Conservation (phyloP, 2,329 filamentous ascomycete genomes). For the Pyricularia pennisetigena region DNA sequence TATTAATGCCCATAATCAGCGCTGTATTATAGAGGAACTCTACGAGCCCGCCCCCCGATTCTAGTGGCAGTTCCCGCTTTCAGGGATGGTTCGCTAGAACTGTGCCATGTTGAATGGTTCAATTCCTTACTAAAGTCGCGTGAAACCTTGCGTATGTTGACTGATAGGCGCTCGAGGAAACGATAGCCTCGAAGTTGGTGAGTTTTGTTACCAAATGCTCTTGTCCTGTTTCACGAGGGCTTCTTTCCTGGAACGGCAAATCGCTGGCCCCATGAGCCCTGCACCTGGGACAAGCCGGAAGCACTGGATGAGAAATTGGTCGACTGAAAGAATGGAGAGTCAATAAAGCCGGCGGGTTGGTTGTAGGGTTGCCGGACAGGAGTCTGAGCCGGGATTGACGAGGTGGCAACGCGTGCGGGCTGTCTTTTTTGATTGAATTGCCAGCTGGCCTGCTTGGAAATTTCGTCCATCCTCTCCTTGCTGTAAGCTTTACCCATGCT, state of each 20-base stretch:
- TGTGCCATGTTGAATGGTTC: neutral
- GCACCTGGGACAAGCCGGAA: slow-evolving; percentile 21
- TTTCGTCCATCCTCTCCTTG: slow-evolving; percentile 1
- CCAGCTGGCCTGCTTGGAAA: slow-evolving; percentile 1
- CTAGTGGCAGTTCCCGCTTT: neutral
- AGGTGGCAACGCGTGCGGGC: neutral
- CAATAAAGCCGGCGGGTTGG: neutral
- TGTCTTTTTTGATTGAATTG: neutral
- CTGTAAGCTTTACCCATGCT: neutral
- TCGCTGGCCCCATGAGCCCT: slow-evolving; percentile 20
- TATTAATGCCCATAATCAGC: neutral
- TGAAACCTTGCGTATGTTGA: neutral
- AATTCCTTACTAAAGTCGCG: neutral
- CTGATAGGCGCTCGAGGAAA: neutral
- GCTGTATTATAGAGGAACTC: neutral
- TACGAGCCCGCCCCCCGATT: neutral
- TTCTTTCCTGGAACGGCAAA: neutral
- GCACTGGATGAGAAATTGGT: slow-evolving; percentile 16
- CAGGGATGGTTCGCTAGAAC: neutral
- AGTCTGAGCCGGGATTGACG: neutral
- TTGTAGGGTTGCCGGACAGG: neutral
- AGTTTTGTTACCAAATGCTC: neutral
- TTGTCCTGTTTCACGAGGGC: neutral
- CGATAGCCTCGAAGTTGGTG: neutral
- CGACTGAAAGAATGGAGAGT: slow-evolving; percentile 13